Conservation (phyloP, 129 eudicot species). For the Centrapalus pauciflorus region DNA sequence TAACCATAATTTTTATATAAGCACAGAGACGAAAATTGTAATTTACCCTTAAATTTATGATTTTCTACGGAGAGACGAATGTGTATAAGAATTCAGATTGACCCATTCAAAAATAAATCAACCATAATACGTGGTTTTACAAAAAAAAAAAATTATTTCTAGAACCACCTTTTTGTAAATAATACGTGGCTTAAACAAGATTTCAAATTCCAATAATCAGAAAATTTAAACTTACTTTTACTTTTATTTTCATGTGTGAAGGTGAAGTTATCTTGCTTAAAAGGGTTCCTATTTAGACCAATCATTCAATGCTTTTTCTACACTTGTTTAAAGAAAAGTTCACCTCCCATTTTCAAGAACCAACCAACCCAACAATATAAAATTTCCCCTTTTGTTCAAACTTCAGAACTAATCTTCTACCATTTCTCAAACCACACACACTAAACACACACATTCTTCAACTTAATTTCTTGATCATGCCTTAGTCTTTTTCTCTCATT, state of each 20-base stretch:
- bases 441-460: neutral
- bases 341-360: conserved; percentile 26
- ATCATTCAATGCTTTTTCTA: conserved; percentile 23
- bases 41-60: no score
- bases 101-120: no score
- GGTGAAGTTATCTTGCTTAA: conserved; percentile 6
- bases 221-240: neutral
- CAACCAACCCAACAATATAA: conserved; percentile 34
- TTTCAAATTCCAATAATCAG: neutral
- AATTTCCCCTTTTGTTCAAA: conserved; percentile 27
- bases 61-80: no score
- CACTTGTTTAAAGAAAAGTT: conserved; percentile 17
- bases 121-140: no score
- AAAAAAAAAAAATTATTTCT: no score
- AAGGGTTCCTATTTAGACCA: conserved; percentile 26
- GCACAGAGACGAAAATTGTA: no score
- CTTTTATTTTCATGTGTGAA: neutral
- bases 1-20: no score
- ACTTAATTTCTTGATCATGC: conserved; percentile 17
- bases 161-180: no score
- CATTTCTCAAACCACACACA: conserved; percentile 5
- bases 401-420: conserved; percentile 14
- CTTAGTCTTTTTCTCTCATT: conserved; percentile 10
- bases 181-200: neutral
- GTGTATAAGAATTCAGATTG: no score